Conservation (phyloP, 768 basidiomycete species). For the Tubosaeta sp. region DNA sequence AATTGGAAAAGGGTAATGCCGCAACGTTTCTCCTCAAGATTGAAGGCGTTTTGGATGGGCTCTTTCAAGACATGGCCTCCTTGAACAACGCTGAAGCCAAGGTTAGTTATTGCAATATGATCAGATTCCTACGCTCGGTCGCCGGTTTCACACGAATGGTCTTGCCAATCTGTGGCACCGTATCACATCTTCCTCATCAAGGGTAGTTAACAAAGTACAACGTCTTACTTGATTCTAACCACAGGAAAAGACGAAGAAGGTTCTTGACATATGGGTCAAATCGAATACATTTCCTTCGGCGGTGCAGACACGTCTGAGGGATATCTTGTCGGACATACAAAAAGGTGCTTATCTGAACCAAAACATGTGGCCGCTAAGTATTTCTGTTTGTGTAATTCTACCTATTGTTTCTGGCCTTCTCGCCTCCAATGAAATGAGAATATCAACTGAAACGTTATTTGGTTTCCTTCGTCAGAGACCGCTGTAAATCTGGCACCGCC, state of each 20-base stretch:
- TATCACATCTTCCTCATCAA: constrained; percentile 17
- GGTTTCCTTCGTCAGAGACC: constrained; percentile 56
- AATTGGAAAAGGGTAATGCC: constrained; percentile 58
- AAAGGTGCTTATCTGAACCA: constrained; percentile 85
- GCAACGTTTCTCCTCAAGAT: constrained; percentile 86
- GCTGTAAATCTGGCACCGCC: constrained; percentile 34
- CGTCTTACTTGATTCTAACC: constrained; percentile 32
- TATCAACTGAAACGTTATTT: constrained; percentile 57
- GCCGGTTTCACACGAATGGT: constrained; percentile 8
- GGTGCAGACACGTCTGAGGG: constrained; percentile 68
- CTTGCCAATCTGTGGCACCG: constrained; percentile 8
- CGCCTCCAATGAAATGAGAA: constrained; percentile 51
- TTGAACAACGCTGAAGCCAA: constrained; percentile 67
- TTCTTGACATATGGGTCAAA: constrained; percentile 97
- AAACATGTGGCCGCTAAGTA: constrained; percentile 78
- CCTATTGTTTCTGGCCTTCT: constrained; percentile 42
- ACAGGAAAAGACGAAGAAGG: constrained; percentile 96
- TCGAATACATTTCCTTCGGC: constrained; percentile 80
- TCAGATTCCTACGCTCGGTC: background rate
- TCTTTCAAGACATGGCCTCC: constrained; percentile 80
- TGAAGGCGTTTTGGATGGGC: constrained; percentile 84
- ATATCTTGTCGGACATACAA: constrained; percentile 61
- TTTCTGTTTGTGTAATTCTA: constrained; percentile 63
- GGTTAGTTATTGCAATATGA: constrained; percentile 55
- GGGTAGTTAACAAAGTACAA: constrained; percentile 40